Evolutionary conservation across 768 basidiomycete genomes (phyloP).

Genomic region (Chiua virens): DNA sequence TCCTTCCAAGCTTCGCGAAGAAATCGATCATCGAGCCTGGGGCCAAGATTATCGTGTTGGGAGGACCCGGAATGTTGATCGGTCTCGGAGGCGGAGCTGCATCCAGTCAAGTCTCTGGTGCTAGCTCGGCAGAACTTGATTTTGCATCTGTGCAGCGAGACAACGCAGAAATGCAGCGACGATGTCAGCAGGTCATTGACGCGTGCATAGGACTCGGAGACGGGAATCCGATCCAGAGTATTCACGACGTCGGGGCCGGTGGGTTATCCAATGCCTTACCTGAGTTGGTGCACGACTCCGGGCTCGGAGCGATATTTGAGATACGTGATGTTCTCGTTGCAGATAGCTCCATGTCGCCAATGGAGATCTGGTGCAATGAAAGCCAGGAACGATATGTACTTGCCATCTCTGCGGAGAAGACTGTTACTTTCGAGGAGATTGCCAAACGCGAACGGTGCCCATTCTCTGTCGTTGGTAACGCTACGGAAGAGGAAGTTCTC

Average conservation of each 20-base stretch:
- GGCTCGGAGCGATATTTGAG: slow-evolving; percentile 89
- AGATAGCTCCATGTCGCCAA: slow-evolving; percentile 92
- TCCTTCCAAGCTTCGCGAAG: slow-evolving; percentile 76
- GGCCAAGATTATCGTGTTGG: slow-evolving; percentile 88
- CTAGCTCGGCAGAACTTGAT: slow-evolving; percentile 89
- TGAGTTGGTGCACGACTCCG: slow-evolving; percentile 94
- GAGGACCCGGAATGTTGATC: slow-evolving; percentile 95
- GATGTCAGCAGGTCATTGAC: slow-evolving; percentile 97
- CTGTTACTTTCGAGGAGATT: slow-evolving; percentile 67
- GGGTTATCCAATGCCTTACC: slow-evolving; percentile 96
- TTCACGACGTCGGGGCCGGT: slow-evolving; percentile 98
- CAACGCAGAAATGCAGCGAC: slow-evolving; percentile 97
- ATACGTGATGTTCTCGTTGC: slow-evolving; percentile 92
- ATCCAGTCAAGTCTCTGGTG: slow-evolving; percentile 88
- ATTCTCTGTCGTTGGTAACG: slow-evolving; percentile 87
- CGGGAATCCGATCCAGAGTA: slow-evolving; percentile 84
- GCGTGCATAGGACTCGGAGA: slow-evolving; percentile 67
- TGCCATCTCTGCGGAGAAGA: slow-evolving; percentile 69
- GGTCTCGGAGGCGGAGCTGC: slow-evolving; percentile 97
- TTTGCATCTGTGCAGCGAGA: slow-evolving; percentile 98
- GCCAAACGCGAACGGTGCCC: slow-evolving; percentile 91
- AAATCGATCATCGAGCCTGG: slow-evolving; percentile 79
- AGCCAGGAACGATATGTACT: slow-evolving; percentile 97
- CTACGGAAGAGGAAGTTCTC: slow-evolving; percentile 78
- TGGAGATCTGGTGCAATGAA: slow-evolving; percentile 99